Conservation (phyloP, 2,329 filamentous ascomycete species). For the Amphichorda felina region DNA sequence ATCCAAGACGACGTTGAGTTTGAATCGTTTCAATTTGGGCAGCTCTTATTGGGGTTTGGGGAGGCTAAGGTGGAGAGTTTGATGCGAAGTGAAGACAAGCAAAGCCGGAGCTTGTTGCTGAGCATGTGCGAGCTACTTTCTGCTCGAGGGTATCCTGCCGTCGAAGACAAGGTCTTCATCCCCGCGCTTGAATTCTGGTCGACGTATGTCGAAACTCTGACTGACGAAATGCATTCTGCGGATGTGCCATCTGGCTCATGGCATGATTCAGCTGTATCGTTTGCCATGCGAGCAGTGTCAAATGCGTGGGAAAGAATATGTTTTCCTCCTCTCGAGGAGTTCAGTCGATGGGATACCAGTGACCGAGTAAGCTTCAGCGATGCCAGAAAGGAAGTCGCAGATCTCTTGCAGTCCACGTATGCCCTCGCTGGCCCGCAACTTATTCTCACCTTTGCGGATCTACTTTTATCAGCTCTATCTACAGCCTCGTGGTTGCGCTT, state of each 20-base stretch:
- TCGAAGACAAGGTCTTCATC: conserved; percentile 65
- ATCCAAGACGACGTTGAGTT: conserved; percentile 50
- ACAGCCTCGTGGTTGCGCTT: conserved; percentile 44
- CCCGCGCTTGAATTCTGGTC: conserved; percentile 73
- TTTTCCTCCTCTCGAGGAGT: conserved; percentile 47
- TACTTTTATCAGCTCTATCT: conserved; percentile 37
- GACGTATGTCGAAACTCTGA: conserved; percentile 58
- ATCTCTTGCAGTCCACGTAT: conserved; percentile 64
- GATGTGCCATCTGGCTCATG: conserved; percentile 35
- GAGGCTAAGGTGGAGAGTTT: conserved; percentile 52
- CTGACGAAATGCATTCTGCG: conserved; percentile 42
- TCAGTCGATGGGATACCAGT: conserved; percentile 56
- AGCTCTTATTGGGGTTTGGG: conserved; percentile 56
- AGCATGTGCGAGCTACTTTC: conserved; percentile 54
- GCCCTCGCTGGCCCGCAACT: conserved; percentile 44
- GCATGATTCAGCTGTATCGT: conserved; percentile 43
- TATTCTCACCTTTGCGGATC: conserved; percentile 42
- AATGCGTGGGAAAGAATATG: conserved; percentile 58
- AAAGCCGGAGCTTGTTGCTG: conserved; percentile 39
- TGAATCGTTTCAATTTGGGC: conserved; percentile 52
- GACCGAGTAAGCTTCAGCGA: conserved; percentile 57
- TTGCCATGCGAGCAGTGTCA: conserved; percentile 53
- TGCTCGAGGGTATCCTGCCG: conserved; percentile 53
- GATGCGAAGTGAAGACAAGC: conserved; percentile 37
- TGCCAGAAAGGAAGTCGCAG: conserved; percentile 67